A percentile compares a stretch with the other conserved stretches of the same genome.
phyloP scores from a whole-genome alignment of 2,329 filamentous ascomycete genomes.

The Aureobasidium melanogenum region DNA sequence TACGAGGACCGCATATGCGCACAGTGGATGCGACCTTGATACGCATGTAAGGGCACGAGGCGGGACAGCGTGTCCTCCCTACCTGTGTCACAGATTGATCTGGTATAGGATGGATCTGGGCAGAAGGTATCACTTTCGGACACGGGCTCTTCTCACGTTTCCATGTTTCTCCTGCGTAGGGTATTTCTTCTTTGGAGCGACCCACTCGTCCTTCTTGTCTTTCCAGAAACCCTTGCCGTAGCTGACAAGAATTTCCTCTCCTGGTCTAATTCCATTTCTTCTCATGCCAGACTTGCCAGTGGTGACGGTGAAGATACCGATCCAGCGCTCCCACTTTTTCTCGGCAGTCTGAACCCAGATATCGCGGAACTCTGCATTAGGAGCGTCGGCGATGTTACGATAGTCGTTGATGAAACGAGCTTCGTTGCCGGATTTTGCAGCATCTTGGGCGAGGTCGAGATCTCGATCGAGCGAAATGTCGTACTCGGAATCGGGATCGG shows the following conservation, averaged over 20 bases:
- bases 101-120: background rate
- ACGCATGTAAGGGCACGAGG: background rate
- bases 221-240: conserved; percentile 46
- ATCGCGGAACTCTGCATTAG: conserved; percentile 32
- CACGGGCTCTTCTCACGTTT: background rate
- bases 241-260: conserved; percentile 44
- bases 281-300: conserved; percentile 41
- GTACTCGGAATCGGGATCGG: conserved; percentile 39
- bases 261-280: conserved; percentile 37
- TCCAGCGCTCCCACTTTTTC: conserved; percentile 35
- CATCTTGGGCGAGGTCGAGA: conserved; percentile 40
- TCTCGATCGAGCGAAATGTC: conserved; percentile 44
- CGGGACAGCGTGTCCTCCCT: background rate
- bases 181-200: background rate
- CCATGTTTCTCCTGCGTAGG: background rate
- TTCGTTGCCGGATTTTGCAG: conserved; percentile 41
- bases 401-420: conserved; percentile 47
- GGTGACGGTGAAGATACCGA: conserved; percentile 43
- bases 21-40: background rate
- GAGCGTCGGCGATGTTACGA: conserved; percentile 35
- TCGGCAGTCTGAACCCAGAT: conserved; percentile 29
- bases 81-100: background rate
- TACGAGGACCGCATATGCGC: background rate
- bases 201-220: conserved; percentile 7
- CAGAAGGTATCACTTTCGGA: background rate